Conservation (phyloP, 1,284 basidiomycete species). For the Cutaneotrichosporon mucoides region DNA sequence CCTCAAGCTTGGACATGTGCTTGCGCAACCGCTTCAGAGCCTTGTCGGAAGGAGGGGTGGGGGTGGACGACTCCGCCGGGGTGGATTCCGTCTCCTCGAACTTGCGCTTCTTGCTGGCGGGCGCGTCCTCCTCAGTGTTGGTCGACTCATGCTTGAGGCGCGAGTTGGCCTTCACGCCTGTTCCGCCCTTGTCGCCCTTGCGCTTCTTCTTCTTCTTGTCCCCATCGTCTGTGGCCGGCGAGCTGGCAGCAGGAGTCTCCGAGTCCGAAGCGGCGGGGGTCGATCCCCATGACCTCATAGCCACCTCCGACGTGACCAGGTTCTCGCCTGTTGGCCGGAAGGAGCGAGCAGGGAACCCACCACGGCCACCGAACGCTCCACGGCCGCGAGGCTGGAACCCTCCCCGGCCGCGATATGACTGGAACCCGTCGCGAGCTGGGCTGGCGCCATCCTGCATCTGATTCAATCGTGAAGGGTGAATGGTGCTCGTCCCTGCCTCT, state of each 20-base stretch:
- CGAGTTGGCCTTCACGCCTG: constrained; percentile 45
- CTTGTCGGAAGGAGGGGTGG: constrained; percentile 22
- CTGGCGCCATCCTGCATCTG: constrained; percentile 1
- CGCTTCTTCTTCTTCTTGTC: constrained; percentile 36
- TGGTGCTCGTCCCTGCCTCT: constrained; percentile 13
- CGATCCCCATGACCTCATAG: constrained; percentile 47
- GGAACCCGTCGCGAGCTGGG: neutral
- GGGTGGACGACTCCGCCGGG: neutral
- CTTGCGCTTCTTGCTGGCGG: constrained; percentile 40
- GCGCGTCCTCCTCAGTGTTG: constrained; percentile 10
- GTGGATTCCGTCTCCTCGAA: constrained; percentile 16
- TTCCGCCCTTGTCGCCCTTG: constrained; percentile 49
- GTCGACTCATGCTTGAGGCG: constrained; percentile 36
- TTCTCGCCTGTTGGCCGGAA: constrained; percentile 33
- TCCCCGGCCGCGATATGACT: neutral
- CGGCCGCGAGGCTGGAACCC: constrained; percentile 16
- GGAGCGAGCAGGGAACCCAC: neutral
- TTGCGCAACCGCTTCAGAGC: constrained; percentile 40
- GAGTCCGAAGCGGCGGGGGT: constrained; percentile 19
- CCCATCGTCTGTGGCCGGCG: neutral
- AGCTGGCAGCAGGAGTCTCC: constrained; percentile 4
- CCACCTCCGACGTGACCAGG: constrained; percentile 24
- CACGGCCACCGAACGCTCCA: constrained; percentile 8
- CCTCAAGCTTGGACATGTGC: constrained; percentile 33
- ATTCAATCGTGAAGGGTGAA: constrained; percentile 39